Base-by-base conservation (phyloP, 306 rosid genomes). In the Cercis canadensis region DNA sequence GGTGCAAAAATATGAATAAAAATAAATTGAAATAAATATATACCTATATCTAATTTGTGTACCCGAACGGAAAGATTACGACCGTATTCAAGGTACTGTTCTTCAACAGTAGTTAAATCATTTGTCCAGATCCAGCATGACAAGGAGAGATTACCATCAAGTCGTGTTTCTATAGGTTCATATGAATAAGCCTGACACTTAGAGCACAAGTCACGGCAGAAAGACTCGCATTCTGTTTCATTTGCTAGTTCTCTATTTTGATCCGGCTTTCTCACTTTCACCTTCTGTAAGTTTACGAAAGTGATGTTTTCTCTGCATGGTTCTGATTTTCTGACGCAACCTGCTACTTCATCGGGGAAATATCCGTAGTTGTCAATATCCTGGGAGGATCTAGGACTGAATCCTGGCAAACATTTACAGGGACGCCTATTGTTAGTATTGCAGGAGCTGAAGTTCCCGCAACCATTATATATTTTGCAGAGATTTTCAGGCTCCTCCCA, bases 351-450 rank as follows among this genome's bases (percentile, higher is more conserved):
- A 32, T 24, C 3, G 29, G 2, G 29, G 29, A 39, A 67, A 2
- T 55, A 58, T 4, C 65, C 29, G 36, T 17, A 14, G 0, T 56
- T 0, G 69, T 62, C 65, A 12, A 14, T 8, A 3, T 40, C 40
- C 2, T n/a, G n/a, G n/a, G 4, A 5, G 7, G 4, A 7, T 6
- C 0, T 29, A 0, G 55, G 77, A 0, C 5, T 4, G 19, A 84
- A 88, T 19, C 89, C 85, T 0, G 86, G 91, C 59, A 88, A 77
- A 29, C 87, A 88, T 32, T 73, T 80, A 76, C 91, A 84, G 1
- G 0, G 0, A 1, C 0, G 0, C 5, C 6, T 0, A 45, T 81
- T 46, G 3, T 75, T 8, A 3, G 0, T 0, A 39, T 73, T 75
- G 44, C 91, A 84, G 47, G 54, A 57, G 16, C 83, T 78, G 31